phyloP scores from a whole-genome alignment of 1,139 yeast species.

The Kodamaea arcana region DNA sequence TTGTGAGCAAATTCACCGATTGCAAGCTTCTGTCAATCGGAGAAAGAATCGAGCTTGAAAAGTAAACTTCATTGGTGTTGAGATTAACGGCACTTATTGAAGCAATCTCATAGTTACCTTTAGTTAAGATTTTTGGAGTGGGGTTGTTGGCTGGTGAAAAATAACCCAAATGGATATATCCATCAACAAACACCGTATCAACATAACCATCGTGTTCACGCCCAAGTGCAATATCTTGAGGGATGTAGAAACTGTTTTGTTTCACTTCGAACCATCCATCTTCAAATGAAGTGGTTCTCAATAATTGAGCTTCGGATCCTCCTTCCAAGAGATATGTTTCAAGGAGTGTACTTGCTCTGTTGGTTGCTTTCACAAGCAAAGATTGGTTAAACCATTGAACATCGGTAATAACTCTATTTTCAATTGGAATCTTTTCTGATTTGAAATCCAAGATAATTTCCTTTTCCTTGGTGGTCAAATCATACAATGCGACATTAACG shows the following conservation, averaged over 20 bases:
- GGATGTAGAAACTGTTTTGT: constrained; percentile 66
- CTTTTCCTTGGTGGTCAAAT: constrained; percentile 14
- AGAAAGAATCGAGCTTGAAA: constrained; percentile 46
- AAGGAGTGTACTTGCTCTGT: constrained; percentile 41
- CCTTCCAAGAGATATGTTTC: constrained; percentile 39
- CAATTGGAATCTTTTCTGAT: constrained; percentile 18
- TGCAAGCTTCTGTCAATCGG: constrained; percentile 53
- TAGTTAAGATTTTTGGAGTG: constrained; percentile 38
- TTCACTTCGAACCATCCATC: constrained; percentile 76
- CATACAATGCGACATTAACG: constrained; percentile 37
- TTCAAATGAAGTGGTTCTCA: constrained; percentile 35
- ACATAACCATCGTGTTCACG: constrained; percentile 49
- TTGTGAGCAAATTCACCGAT: constrained; percentile 39
- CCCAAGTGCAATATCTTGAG: constrained; percentile 48
- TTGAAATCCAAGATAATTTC: constrained; percentile 19
- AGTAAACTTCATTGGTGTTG: constrained; percentile 40
- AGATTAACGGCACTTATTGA: constrained; percentile 45
- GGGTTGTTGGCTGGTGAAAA: constrained; percentile 50
- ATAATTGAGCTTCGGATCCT: constrained; percentile 23
- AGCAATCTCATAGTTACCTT: constrained; percentile 54
- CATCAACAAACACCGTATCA: constrained; percentile 49
- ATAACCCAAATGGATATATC: constrained; percentile 55
- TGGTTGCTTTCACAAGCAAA: constrained; percentile 37
- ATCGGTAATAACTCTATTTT: constrained; percentile 36
- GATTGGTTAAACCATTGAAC: constrained; percentile 39